A percentile compares a stretch with the other conserved stretches of the same genome.
Conservation (phyloP, 2,329 filamentous ascomycete genomes). For the Cytospora piceicola region DNA sequence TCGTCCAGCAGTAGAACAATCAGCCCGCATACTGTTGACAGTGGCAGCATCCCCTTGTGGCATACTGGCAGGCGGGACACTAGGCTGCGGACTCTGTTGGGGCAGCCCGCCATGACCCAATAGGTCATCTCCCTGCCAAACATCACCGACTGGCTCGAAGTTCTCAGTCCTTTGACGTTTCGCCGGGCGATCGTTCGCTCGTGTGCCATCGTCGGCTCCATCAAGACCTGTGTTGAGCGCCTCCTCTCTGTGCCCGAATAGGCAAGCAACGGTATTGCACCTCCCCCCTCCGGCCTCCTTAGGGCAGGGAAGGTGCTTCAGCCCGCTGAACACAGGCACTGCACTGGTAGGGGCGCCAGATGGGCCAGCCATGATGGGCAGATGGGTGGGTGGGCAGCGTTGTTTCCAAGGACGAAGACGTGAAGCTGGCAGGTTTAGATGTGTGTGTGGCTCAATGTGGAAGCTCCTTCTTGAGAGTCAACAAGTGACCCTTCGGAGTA, state of each 20-base stretch:
- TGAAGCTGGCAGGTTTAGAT: neutral
- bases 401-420: neutral
- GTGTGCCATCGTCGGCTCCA: conserved; percentile 12
- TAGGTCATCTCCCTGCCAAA: neutral
- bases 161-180: conserved; percentile 15
- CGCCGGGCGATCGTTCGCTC: conserved; percentile 1
- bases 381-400: neutral
- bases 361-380: neutral
- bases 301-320: conserved; percentile 30
- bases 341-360: conserved; percentile 11
- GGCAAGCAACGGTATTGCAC: conserved; percentile 27
- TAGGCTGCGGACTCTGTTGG: neutral
- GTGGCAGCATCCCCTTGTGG: neutral
- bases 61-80: neutral
- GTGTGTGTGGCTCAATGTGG: neutral
- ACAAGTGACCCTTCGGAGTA: neutral
- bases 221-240: conserved; percentile 8
- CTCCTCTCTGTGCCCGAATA: conserved; percentile 27
- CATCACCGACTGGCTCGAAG: neutral
- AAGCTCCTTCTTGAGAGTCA: neutral
- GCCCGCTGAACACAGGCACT: conserved; percentile 30
- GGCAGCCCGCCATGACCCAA: neutral
- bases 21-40: neutral
- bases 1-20: neutral
- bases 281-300: conserved; percentile 26